Conservation (phyloP, 2,329 filamentous ascomycete species). For the Amphichorda felina region DNA sequence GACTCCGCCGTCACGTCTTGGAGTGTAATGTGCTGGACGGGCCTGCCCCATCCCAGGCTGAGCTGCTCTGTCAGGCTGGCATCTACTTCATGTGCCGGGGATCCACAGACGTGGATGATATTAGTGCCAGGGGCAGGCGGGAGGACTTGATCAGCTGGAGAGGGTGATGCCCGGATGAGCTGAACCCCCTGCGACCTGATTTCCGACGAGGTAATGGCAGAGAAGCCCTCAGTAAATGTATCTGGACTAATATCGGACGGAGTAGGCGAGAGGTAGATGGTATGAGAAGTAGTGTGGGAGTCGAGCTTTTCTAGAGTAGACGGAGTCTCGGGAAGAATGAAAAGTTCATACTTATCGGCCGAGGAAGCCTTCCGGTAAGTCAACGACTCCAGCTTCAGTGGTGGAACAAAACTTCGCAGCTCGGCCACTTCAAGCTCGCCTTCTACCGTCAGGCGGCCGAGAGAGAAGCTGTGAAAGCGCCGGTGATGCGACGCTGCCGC, state of each 20-base stretch:
- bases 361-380: not conserved
- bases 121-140: not conserved
- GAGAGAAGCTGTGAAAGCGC: not conserved
- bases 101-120: not conserved
- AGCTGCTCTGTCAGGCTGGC: not conserved
- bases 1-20: not conserved
- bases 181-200: not conserved
- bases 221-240: no score
- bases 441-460: not conserved
- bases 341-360: not conserved
- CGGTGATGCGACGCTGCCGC: not conserved
- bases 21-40: not conserved
- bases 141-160: no score
- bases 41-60: not conserved
- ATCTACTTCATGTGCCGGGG: not conserved
- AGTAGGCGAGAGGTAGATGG: not conserved
- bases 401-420: not conserved
- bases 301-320: not conserved
- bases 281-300: not conserved
- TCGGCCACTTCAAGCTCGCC: not conserved
- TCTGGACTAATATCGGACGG: no score
- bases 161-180: not conserved
- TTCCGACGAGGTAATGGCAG: no score
- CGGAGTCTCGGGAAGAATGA: not conserved
- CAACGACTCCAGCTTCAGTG: not conserved